A percentile compares a stretch with the other conserved stretches of the same genome.
Conservation (phyloP, 1,139 yeast species). For the Candida labiduridarum region DNA sequence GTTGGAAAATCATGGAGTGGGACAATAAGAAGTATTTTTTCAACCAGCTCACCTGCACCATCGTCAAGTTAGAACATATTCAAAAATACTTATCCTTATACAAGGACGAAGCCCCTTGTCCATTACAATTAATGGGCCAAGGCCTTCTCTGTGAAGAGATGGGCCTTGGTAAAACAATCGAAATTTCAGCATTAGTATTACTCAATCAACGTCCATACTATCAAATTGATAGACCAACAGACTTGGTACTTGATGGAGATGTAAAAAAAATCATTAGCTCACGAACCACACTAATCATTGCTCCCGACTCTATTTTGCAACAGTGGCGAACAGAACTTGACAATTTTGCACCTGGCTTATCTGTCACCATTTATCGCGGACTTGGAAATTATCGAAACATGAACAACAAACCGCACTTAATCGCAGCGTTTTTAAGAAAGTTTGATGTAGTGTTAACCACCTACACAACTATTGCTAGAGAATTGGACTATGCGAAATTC, state of each 20-base stretch:
- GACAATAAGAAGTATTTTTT: slow-evolving; percentile 36
- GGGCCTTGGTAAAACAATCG: slow-evolving; percentile 97
- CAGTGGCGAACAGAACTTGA: slow-evolving; percentile 85
- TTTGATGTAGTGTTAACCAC: slow-evolving; percentile 86
- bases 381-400: slow-evolving; percentile 51
- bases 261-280: slow-evolving; percentile 51
- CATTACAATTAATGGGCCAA: slow-evolving; percentile 45
- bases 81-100: slow-evolving; percentile 26
- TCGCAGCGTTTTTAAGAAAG: slow-evolving; percentile 49
- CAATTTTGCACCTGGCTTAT: slow-evolving; percentile 57
- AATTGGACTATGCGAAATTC: slow-evolving; percentile 79
- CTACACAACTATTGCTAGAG: slow-evolving; percentile 67
- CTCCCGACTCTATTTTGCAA: slow-evolving; percentile 77
- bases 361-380: slow-evolving; percentile 67
- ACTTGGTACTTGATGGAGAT: slow-evolving; percentile 38
- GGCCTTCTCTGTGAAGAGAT: slow-evolving; percentile 89
- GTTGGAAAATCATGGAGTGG: slow-evolving; percentile 41
- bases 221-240: slow-evolving; percentile 46
- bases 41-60: slow-evolving; percentile 52
- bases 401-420: slow-evolving; percentile 41
- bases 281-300: slow-evolving; percentile 76
- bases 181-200: slow-evolving; percentile 65
- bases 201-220: slow-evolving; percentile 54
- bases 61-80: slow-evolving; percentile 34
- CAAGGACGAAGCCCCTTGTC: slow-evolving; percentile 16